Evolutionary conservation across 1,284 basidiomycete species (phyloP).

Genomic region (Apiotrichum akiyoshidainum): DNA sequence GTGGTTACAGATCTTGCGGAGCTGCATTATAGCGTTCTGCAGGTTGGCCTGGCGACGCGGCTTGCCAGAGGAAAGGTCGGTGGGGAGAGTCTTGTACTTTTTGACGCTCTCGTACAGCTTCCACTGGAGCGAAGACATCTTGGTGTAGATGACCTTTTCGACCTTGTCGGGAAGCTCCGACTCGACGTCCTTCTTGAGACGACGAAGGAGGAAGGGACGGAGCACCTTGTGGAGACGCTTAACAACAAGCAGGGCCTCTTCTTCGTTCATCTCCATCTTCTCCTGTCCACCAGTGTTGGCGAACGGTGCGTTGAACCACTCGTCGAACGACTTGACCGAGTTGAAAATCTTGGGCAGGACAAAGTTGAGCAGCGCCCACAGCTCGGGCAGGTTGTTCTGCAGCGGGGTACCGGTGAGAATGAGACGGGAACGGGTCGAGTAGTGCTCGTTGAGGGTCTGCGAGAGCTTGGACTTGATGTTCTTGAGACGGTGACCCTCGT

Average conservation of each 20-base stretch:
- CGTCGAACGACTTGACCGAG: slow-evolving; percentile 98
- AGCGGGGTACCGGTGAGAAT: slow-evolving; percentile 97
- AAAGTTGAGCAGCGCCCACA: slow-evolving; percentile 98
- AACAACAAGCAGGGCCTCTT: slow-evolving; percentile 97
- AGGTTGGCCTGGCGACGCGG: slow-evolving; percentile 52
- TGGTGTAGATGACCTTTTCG: slow-evolving; percentile 97
- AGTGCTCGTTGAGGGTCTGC: slow-evolving; percentile 88
- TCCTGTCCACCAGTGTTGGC: slow-evolving; percentile 90
- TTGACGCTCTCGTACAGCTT: slow-evolving; percentile 91
- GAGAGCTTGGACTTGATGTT: slow-evolving; percentile 95
- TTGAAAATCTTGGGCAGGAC: slow-evolving; percentile 98
- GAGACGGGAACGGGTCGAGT: slow-evolving; percentile 88
- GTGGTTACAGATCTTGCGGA: slow-evolving; percentile 98
- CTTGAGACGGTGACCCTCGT: slow-evolving; percentile 99
- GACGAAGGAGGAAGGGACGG: slow-evolving; percentile 90
- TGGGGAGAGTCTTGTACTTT: slow-evolving; percentile 60
- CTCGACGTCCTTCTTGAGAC: slow-evolving; percentile 99
- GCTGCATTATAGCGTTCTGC: slow-evolving; percentile 98
- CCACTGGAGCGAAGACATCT: slow-evolving; percentile 91
- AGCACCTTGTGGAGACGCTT: slow-evolving; percentile 97
- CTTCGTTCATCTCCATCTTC: slow-evolving; percentile 99
- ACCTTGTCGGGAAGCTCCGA: slow-evolving; percentile 97
- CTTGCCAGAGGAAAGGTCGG: slow-evolving; percentile 48
- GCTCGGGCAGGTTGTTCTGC: slow-evolving; percentile 96
- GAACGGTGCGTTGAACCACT: slow-evolving; percentile 99